Evolutionary conservation across 305 asterid species (phyloP).

Genomic region (Solanum hybrid): DNA sequence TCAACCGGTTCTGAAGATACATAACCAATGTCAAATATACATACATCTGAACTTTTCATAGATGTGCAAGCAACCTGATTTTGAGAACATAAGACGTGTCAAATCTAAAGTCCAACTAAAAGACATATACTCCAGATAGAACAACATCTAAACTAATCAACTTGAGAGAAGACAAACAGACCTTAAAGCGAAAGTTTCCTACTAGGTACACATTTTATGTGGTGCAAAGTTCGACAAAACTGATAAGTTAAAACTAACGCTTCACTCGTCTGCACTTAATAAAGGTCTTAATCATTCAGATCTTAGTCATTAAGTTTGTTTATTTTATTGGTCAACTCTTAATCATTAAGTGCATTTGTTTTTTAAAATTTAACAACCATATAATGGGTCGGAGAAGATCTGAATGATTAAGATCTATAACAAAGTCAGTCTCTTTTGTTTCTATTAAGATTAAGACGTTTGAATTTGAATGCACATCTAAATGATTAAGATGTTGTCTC

Average conservation of each 20-base stretch:
- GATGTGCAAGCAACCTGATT: slow-evolving; percentile 82
- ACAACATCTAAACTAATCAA: neutral
- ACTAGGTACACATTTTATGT: neutral
- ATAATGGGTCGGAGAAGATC: neutral
- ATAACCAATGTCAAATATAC: slow-evolving; percentile 74
- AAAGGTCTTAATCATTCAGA: neutral
- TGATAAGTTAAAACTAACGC: neutral
- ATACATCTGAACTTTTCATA: slow-evolving; percentile 49
- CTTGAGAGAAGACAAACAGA: neutral
- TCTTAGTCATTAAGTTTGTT: neutral
- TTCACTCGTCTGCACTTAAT: neutral
- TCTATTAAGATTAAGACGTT: neutral
- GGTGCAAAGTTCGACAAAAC: neutral
- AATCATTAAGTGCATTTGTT: neutral
- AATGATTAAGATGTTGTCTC: neutral
- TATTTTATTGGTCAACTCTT: neutral
- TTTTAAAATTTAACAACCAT: neutral
- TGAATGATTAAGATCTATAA: neutral
- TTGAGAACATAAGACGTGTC: slow-evolving; percentile 5
- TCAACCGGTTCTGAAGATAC: slow-evolving; percentile 68
- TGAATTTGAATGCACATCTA: neutral
- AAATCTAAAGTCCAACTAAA: neutral
- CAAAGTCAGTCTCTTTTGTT: neutral
- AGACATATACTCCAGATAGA: neutral
- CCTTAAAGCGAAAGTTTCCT: neutral